A percentile compares a stretch with the other conserved stretches of the same genome.
Evolutionary conservation across 2,329 filamentous ascomycete species (phyloP).

Genomic region (Zasmidium citrigriseum): DNA sequence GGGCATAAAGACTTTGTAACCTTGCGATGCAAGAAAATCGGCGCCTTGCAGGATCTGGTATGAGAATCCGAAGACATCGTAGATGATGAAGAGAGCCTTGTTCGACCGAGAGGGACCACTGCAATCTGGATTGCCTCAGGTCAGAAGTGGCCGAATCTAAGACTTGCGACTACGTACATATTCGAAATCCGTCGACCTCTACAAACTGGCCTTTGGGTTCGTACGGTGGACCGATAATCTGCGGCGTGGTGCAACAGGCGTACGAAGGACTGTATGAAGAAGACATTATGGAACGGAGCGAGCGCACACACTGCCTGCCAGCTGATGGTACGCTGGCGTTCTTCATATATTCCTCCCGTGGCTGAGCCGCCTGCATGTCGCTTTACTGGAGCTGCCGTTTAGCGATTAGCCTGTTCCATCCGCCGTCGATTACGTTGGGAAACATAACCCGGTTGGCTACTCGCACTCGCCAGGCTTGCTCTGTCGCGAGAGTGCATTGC

Average conservation of each 20-base stretch:
- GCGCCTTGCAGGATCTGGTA: slow-evolving; percentile 11
- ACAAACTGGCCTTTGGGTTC: slow-evolving; percentile 3
- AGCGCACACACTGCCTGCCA: not conserved
- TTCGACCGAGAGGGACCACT: not conserved
- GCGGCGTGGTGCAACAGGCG: not conserved
- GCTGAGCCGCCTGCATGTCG: not conserved
- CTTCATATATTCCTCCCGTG: not conserved
- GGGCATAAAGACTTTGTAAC: slow-evolving; percentile 9
- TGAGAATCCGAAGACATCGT: slow-evolving; percentile 16
- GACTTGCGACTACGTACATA: not conserved
- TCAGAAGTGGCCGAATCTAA: not conserved
- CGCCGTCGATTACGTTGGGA: not conserved
- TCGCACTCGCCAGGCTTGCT: not conserved
- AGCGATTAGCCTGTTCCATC: not conserved
- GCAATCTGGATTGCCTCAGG: not conserved
- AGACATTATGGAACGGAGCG: not conserved
- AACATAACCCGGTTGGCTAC: not conserved
- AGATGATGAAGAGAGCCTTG: slow-evolving; percentile 11
- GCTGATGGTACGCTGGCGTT: not conserved
- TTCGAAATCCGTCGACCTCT: slow-evolving; percentile 1
- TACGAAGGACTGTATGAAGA: not conserved
- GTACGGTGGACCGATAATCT: slow-evolving; percentile 1
- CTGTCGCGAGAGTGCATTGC: too few relatives aligned
- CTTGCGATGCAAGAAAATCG: slow-evolving; percentile 6
- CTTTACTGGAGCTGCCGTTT: not conserved